Evolutionary conservation across 306 rosid genomes (phyloP).

Genomic region (Lathyrus aphaca): DNA sequence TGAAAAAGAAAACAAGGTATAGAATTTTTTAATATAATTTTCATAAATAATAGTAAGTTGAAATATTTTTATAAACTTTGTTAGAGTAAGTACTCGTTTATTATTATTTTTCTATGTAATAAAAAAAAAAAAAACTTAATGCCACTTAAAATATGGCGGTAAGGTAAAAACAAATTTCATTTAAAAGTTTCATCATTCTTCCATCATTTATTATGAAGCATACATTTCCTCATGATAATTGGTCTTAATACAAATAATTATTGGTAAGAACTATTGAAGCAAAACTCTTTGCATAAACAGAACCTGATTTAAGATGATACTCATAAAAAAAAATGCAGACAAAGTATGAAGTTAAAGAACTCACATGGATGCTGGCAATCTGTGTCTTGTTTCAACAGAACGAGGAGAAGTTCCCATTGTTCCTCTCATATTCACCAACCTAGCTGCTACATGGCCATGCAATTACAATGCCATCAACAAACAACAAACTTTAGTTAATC

Average conservation of each 20-base stretch:
- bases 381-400: slow-evolving; percentile 64
- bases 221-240: not conserved
- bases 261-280: not conserved
- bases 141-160: no score
- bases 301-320: no score
- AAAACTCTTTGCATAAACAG: not conserved
- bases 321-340: not conserved
- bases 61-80: no score
- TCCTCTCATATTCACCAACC: slow-evolving; percentile 51
- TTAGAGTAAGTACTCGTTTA: no score
- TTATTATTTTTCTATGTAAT: no score
- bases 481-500: not conserved
- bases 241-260: not conserved
- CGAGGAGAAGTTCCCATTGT: slow-evolving; percentile 71
- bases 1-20: no score
- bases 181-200: no score
- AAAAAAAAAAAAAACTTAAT: no score
- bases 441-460: slow-evolving; percentile 46
- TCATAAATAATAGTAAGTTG: no score
- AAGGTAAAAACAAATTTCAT: no score
- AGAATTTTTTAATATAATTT: no score
- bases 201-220: not conserved
- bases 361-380: slow-evolving; percentile 74
- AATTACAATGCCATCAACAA: slow-evolving; percentile 19
- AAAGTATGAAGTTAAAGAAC: slow-evolving; percentile 1